These are phyloP conservation scores for Aspergillus incahuasiensis DNA, from an alignment of 495 filamentous ascomycete genomes.

Conservation along the genomic window DNA sequence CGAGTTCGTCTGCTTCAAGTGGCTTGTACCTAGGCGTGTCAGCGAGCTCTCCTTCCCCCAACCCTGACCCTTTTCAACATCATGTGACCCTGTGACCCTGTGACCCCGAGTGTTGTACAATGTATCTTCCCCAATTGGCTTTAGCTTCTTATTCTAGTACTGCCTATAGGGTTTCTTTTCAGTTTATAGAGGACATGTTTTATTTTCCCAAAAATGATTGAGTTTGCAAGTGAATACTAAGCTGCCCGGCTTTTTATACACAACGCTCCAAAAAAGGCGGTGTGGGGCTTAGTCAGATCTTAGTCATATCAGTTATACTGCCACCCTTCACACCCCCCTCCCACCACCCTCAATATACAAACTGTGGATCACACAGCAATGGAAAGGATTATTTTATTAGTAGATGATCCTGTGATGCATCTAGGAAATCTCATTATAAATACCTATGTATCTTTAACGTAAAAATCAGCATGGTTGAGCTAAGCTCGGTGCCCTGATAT, in stretches of 20 bases:
- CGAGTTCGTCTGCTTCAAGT: slow-evolving; percentile 15
- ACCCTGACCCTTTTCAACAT: slow-evolving; percentile 14
- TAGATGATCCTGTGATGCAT: background rate
- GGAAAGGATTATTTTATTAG: background rate
- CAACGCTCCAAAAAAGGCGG: background rate
- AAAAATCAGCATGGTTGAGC: background rate
- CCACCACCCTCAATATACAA: background rate
- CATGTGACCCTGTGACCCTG: slow-evolving; percentile 6
- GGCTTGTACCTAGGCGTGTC: slow-evolving; percentile 15
- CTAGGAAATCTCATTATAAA: background rate
- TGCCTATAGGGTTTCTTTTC: background rate
- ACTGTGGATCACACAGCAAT: background rate
- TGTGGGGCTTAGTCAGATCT: slow-evolving; percentile 3
- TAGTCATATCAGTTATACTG: slow-evolving; percentile 5
- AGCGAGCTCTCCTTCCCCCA: slow-evolving; percentile 17
- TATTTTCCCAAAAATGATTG: background rate
- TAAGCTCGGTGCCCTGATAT: background rate
- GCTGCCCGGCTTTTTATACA: too few relatives aligned
- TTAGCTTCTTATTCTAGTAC: background rate
- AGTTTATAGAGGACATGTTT: background rate
- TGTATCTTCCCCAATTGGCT: background rate
- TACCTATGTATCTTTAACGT: background rate
- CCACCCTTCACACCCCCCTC: too few relatives aligned
- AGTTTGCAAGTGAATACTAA: too few relatives aligned
- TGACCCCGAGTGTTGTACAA: slow-evolving; percentile 7